These are phyloP conservation scores for Solanum ossicruentum DNA, from an alignment of 257 asterid species.

Conservation along the genomic window DNA sequence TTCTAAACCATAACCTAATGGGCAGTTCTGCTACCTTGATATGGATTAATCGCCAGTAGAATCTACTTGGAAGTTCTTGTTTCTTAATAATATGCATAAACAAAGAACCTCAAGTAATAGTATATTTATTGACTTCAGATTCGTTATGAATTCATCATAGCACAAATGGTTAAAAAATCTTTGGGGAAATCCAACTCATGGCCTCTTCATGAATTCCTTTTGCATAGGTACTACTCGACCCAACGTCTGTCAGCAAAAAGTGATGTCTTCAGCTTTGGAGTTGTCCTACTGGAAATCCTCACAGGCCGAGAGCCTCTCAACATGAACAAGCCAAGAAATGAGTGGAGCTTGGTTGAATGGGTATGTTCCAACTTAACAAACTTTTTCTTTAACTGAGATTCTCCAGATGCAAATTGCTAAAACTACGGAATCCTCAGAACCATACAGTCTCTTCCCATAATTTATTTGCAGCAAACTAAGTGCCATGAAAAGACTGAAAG, in stretches of 20 bases:
- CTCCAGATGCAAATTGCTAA: background rate
- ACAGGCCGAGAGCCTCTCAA: slow-evolving; percentile 85
- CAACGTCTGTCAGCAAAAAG: slow-evolving; percentile 73
- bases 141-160: background rate
- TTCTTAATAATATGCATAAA: background rate
- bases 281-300: slow-evolving; percentile 54
- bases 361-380: slow-evolving; percentile 24
- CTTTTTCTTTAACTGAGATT: background rate
- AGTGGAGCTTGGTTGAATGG: slow-evolving; percentile 94
- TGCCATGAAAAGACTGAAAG: background rate
- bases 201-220: background rate
- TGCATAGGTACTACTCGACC: slow-evolving; percentile 61
- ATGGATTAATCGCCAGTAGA: background rate
- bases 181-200: background rate
- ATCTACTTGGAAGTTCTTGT: background rate
- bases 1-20: background rate
- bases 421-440: background rate
- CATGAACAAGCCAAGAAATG: slow-evolving; percentile 55
- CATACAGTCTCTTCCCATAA: background rate
- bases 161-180: background rate
- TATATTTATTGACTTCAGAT: background rate
- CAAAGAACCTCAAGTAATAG: background rate
- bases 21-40: background rate
- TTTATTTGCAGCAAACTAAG: background rate
- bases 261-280: slow-evolving; percentile 85